Evolutionary conservation across 108 stramenopile species (phyloP).

Genomic region (Nitzschia palea): DNA sequence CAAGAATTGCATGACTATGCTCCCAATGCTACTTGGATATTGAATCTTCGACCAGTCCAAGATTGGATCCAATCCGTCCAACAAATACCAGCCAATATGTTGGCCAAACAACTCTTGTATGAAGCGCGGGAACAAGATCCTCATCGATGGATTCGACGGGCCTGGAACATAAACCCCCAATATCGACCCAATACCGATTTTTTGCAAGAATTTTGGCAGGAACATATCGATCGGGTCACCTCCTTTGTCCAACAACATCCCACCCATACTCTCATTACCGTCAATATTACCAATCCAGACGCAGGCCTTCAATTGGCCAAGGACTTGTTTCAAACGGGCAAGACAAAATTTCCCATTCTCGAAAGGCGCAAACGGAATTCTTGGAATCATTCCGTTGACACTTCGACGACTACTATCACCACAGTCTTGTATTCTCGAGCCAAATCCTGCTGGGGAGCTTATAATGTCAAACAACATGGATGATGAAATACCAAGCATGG

Average conservation of each 20-base stretch:
- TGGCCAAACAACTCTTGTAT: slow-evolving; percentile 14
- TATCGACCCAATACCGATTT: neutral
- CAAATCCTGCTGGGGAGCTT: slow-evolving; percentile 11
- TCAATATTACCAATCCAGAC: slow-evolving; percentile 26
- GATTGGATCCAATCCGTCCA: slow-evolving; percentile 32
- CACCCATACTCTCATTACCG: slow-evolving; percentile 11
- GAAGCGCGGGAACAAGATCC: slow-evolving; percentile 8
- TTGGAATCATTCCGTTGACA: neutral
- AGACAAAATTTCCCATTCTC: too few relatives aligned
- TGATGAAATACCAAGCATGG: too few relatives aligned
- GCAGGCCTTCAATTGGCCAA: slow-evolving; percentile 12
- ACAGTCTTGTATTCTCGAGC: neutral
- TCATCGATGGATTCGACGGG: neutral
- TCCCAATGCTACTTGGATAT: slow-evolving; percentile 45
- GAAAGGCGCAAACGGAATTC: neutral
- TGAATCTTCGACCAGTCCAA: slow-evolving; percentile 32
- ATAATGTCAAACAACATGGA: slow-evolving; percentile 22
- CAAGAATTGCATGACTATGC: slow-evolving; percentile 29
- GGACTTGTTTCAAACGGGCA: too few relatives aligned
- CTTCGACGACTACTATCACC: neutral
- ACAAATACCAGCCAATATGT: neutral
- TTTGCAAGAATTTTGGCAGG: slow-evolving; percentile 13
- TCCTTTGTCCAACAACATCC: slow-evolving; percentile 19
- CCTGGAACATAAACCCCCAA: neutral
- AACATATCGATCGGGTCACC: slow-evolving; percentile 13